Conservation (phyloP, 2,329 filamentous ascomycete species). For the Sordariomycetes sp. region DNA sequence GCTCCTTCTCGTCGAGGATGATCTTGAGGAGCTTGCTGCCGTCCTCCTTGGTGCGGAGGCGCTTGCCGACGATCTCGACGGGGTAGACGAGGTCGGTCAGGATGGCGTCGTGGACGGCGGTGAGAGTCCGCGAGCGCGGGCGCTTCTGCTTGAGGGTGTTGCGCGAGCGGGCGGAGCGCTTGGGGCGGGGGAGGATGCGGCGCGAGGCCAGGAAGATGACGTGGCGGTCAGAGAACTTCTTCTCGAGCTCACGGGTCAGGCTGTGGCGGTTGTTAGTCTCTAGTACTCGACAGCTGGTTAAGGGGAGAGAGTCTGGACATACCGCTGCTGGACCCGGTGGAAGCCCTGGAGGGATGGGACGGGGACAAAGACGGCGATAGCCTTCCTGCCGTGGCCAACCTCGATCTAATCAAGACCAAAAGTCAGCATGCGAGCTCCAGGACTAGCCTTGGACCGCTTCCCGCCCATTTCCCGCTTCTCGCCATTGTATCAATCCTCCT, state of each 20-base stretch:
- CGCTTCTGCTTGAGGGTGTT: slow-evolving; percentile 98
- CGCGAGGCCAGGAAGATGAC: slow-evolving; percentile 98
- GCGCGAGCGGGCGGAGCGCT: slow-evolving; percentile 94
- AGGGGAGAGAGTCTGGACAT: slow-evolving; percentile 30
- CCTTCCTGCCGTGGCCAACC: slow-evolving; percentile 99
- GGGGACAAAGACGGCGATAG: slow-evolving; percentile 99
- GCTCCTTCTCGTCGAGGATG: slow-evolving; percentile 99
- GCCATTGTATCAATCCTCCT: background rate
- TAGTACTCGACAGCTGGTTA: background rate
- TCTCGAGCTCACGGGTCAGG: slow-evolving; percentile 99
- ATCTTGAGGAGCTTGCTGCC: slow-evolving; percentile 98
- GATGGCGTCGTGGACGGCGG: slow-evolving; percentile 97
- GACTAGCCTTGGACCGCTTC: slow-evolving; percentile 64
- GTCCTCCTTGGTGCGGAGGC: slow-evolving; percentile 96
- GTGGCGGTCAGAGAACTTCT: slow-evolving; percentile 99
- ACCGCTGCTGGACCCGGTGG: slow-evolving; percentile 99
- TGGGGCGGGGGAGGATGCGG: slow-evolving; percentile 96
- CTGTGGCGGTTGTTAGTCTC: slow-evolving; percentile 37
- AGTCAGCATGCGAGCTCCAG: slow-evolving; percentile 71
- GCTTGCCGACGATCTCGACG: slow-evolving; percentile 99
- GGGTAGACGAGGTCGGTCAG: slow-evolving; percentile 97
- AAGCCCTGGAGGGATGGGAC: slow-evolving; percentile 96
- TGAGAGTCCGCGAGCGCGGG: slow-evolving; percentile 93
- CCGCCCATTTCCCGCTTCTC: slow-evolving; percentile 53
- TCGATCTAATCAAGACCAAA: slow-evolving; percentile 75